These are phyloP conservation scores for Colletotrichum eleusines DNA, from an alignment of 2,329 filamentous ascomycete species.

Conservation along the genomic window DNA sequence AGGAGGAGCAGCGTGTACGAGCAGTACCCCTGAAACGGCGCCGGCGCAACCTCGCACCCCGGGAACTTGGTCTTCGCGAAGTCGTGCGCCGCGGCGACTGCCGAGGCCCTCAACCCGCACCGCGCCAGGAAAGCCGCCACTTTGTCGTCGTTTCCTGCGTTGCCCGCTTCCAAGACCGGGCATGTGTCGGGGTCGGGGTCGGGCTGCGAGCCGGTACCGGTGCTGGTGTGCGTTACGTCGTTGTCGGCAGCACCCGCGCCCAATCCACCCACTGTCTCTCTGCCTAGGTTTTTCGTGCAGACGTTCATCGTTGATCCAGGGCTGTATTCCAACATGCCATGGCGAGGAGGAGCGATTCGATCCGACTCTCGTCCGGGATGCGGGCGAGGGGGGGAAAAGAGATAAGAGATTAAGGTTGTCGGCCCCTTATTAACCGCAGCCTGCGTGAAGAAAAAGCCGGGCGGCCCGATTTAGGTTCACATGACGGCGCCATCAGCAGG, in stretches of 20 bases:
- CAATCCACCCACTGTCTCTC: background rate
- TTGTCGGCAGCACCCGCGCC: background rate
- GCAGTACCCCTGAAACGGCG: slow-evolving; percentile 62
- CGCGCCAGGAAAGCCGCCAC: slow-evolving; percentile 23
- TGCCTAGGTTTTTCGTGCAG: background rate
- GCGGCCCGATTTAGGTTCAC: slow-evolving; percentile 6
- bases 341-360: background rate
- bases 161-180: background rate
- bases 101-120: background rate
- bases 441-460: background rate
- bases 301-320: background rate
- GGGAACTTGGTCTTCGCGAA: slow-evolving; percentile 52
- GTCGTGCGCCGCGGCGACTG: slow-evolving; percentile 41
- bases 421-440: background rate
- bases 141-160: slow-evolving; percentile 4
- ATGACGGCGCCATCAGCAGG: slow-evolving; percentile 24
- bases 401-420: background rate
- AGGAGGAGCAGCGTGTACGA: slow-evolving; percentile 62
- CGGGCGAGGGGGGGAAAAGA: background rate
- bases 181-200: too few relatives aligned
- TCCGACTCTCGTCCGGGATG: background rate
- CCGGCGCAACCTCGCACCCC: slow-evolving; percentile 47
- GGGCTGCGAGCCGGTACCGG: background rate
- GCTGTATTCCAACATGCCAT: background rate
- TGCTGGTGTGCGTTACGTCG: background rate